Percentiles rank a stretch among this genome's conserved stretches.
Evolutionary conservation across 2,329 filamentous ascomycete species (phyloP).

Genomic region (Ascochyta lentis): DNA sequence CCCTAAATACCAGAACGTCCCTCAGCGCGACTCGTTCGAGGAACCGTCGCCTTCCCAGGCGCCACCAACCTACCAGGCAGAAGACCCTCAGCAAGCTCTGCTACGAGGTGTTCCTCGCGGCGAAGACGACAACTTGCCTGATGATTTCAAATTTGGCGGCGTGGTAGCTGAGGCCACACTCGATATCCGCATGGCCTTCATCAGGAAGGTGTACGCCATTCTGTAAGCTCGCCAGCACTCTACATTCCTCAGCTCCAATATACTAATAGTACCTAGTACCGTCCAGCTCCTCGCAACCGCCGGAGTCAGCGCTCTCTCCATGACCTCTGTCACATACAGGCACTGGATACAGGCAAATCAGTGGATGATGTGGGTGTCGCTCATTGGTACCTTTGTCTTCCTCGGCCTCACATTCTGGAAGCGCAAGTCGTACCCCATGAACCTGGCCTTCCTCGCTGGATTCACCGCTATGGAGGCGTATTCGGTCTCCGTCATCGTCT

Average conservation of each 20-base stretch:
- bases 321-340: constrained; percentile 81
- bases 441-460: constrained; percentile 86
- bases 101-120: constrained; percentile 71
- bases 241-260: background rate
- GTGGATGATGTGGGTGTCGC: constrained; percentile 85
- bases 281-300: constrained; percentile 88
- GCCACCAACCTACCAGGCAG: constrained; percentile 74
- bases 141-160: constrained; percentile 98
- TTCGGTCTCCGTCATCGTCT: constrained; percentile 88
- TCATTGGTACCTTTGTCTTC: constrained; percentile 54
- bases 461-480: constrained; percentile 96
- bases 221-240: constrained; percentile 61
- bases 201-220: constrained; percentile 97
- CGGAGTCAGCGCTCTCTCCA: constrained; percentile 80
- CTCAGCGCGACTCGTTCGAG: constrained; percentile 85
- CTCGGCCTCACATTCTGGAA: constrained; percentile 50
- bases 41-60: constrained; percentile 64
- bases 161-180: constrained; percentile 92
- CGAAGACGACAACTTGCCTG: constrained; percentile 89
- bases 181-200: constrained; percentile 95
- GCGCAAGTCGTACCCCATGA: constrained; percentile 79
- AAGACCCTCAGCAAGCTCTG: constrained; percentile 63
- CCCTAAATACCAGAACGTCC: constrained; percentile 82
- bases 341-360: constrained; percentile 84
- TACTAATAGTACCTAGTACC: constrained; percentile 60